Percentiles rank a stretch among this genome's conserved stretches.
phyloP scores from a whole-genome alignment of 305 asterid genomes.

The Fraxinus floribunda region DNA sequence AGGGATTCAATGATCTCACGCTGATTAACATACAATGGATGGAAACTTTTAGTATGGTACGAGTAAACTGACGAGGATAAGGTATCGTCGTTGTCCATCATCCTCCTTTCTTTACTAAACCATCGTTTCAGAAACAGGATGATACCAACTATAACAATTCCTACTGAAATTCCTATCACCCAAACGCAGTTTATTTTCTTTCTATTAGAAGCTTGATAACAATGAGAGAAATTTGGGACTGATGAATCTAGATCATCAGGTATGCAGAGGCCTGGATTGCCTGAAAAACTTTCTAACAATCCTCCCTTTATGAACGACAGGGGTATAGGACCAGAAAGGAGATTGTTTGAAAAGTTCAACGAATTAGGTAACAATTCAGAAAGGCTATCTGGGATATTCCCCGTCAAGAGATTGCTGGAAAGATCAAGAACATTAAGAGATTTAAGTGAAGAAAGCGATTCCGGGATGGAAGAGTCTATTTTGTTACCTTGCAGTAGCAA shows the following conservation, averaged over 20 bases:
- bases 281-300: slow-evolving; percentile 62
- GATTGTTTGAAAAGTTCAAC: slow-evolving; percentile 70
- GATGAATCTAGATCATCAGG: slow-evolving; percentile 35
- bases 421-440: slow-evolving; percentile 78
- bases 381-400: slow-evolving; percentile 64
- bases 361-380: slow-evolving; percentile 60
- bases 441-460: slow-evolving; percentile 51
- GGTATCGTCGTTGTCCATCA: slow-evolving; percentile 47
- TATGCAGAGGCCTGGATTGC: slow-evolving; percentile 66
- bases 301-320: slow-evolving; percentile 57
- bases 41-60: slow-evolving; percentile 74
- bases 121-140: slow-evolving; percentile 51
- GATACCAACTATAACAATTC: slow-evolving; percentile 45
- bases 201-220: slow-evolving; percentile 31
- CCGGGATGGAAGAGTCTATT: slow-evolving; percentile 68
- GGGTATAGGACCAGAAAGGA: slow-evolving; percentile 75
- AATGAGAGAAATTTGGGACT: slow-evolving; percentile 31
- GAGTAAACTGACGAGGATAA: slow-evolving; percentile 58
- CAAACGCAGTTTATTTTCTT: slow-evolving; percentile 47
- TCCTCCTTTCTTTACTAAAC: slow-evolving; percentile 38
- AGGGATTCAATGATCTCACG: slow-evolving; percentile 68
- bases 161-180: slow-evolving; percentile 48
- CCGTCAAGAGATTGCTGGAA: slow-evolving; percentile 58
- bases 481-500: slow-evolving; percentile 61
- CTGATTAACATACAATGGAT: slow-evolving; percentile 65